Evolutionary conservation across 441 rosid genomes (phyloP).

Genomic region (Breynia disticha): DNA sequence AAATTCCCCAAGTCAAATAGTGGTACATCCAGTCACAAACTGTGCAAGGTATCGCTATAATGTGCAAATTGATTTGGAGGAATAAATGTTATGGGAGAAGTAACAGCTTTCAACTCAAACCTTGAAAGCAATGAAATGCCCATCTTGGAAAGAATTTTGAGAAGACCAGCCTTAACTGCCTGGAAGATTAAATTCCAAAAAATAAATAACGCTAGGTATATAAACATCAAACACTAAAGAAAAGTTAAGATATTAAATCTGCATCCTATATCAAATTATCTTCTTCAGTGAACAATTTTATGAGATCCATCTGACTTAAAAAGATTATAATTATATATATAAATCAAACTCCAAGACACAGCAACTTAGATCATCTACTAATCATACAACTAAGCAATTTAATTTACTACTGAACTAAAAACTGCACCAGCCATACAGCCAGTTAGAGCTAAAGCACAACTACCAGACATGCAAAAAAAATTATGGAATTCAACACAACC

Average conservation of each 20-base stretch:
- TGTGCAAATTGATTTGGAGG: background rate
- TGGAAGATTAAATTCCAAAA: conserved; percentile 29
- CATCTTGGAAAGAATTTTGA: conserved; percentile 97
- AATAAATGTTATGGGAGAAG: background rate
- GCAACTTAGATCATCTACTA: background rate
- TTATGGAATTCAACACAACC: background rate
- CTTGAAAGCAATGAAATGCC: conserved; percentile 98
- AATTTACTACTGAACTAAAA: background rate
- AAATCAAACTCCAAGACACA: no score
- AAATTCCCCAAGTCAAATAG: conserved; percentile 25
- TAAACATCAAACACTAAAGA: conserved; percentile 3
- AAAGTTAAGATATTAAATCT: background rate
- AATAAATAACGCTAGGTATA: background rate
- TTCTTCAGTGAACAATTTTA: background rate
- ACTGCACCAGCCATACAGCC: background rate
- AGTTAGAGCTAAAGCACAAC: background rate
- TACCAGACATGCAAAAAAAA: no score
- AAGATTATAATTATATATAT: no score
- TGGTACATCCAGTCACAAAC: background rate
- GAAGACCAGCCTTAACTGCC: conserved; percentile 94
- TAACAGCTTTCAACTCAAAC: conserved; percentile 25
- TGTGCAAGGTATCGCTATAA: background rate
- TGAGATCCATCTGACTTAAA: background rate
- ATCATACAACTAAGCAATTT: background rate
- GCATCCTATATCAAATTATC: background rate